Evolutionary conservation across 768 basidiomycete species (phyloP), one percentile per base, ranked within the genome.

Genomic region (Sarcodon aspratus): DNA sequence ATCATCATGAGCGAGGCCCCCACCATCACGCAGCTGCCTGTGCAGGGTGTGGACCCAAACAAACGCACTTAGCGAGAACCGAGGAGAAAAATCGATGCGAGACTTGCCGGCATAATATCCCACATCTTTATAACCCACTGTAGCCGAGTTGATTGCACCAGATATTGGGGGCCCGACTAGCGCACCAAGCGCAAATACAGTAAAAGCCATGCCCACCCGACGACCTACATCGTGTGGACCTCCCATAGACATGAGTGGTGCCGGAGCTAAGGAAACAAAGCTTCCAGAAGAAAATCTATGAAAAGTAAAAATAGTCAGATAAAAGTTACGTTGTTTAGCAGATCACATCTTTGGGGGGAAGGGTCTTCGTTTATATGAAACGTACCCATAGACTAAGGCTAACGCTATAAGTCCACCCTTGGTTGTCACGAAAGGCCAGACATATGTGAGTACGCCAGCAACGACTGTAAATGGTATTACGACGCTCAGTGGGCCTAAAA

Each of bases 111-210:
- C 78, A 52, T 73, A 81, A 46, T 69, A 66, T 11, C 80, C 80
- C 8, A 79, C 77, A 2, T 57, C 67, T 36, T 69, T 64, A 55
- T 76, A 89, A 0, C 70, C 69, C 2, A 71, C 73, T 1, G 79
- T 75, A 0, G 71, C 67, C 0, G 59, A 59, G 47, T 73, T 71
- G 54, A 88, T 83, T 0, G 79, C 79, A 1, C 85, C 85, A 7
- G 82, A 82, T 51, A 86, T 81, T 0, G 85, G 85, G 3, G 83
- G 82, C 0, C 85, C 85, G 0, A 70, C 71, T 3, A 87, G 66
- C 0, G 80, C 80, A 7, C 82, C 82, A 13, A 85, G 36, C 0
- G 84, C 71, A 18, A 77, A 49, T 45, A 82, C 69, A 32, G 73
- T 80, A 61, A 81, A 67, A 51, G 75, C 76, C 70, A 85, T 78